Evolutionary conservation across 106 monocot genomes (phyloP).

Genomic region (Dendrobium nobile): DNA sequence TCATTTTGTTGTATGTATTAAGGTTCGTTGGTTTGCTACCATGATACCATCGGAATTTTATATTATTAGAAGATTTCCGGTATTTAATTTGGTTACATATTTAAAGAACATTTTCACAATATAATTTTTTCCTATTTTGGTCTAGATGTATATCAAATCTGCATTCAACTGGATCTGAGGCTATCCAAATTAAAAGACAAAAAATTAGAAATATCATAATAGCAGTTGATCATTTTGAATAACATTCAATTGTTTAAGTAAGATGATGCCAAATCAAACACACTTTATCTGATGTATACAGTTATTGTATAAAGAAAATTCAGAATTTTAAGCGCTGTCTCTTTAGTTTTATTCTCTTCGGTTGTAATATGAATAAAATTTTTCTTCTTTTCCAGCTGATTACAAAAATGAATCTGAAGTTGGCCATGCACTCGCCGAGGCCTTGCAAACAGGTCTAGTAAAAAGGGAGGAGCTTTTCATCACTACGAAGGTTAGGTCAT

Average conservation of each 20-base stretch:
- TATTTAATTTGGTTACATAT: background rate
- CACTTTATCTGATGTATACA: background rate
- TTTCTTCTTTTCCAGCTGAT: constrained; percentile 51
- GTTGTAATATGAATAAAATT: background rate
- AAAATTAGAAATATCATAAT: background rate
- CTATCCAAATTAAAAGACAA: background rate
- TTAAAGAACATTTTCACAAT: background rate
- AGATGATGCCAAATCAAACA: background rate
- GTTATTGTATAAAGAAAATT: background rate
- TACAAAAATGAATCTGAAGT: constrained; percentile 92
- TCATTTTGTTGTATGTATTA: background rate
- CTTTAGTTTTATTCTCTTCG: background rate
- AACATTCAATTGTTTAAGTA: background rate
- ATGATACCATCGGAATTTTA: too few relatives aligned
- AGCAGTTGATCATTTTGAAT: background rate
- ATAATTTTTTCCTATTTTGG: background rate
- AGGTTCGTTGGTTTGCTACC: background rate
- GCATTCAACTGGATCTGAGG: background rate
- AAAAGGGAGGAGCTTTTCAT: constrained; percentile 94
- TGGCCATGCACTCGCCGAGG: constrained; percentile 84
- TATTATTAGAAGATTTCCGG: background rate
- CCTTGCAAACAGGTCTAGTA: constrained; percentile 69
- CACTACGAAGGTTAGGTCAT: constrained; percentile 59
- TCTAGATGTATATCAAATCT: background rate
- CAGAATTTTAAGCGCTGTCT: background rate